Base-by-base conservation (phyloP, 345 rosid genomes). In the Pistacia vera region DNA sequence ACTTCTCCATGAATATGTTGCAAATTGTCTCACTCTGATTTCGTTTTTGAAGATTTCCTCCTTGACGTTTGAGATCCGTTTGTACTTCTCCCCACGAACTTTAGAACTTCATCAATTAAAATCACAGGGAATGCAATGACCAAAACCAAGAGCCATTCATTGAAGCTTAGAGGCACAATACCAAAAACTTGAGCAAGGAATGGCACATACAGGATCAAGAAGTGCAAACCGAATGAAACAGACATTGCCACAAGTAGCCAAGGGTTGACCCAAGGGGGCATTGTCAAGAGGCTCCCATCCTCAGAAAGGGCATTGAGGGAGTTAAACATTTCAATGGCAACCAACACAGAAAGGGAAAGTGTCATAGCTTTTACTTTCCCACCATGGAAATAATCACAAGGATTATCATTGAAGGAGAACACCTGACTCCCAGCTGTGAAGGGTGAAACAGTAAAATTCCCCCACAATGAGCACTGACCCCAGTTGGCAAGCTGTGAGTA, bases 181-280 rank as follows among this genome's bases (percentile, higher is more conserved):
- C 88, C 85, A 10, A 91, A 91, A 7, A 89, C 81, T 64, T 82
- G 87, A 25, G 95, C 91, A 1, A 91, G 87, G 86, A 91, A 83
- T 2, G 95, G 95, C 46, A 87, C 84, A 10, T 91, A 91, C 3
- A 91, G 86, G 79, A 91, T 89, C 83, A 91, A 70, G 72, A 85
- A 87, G 86, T 91, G 95, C 76, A 89, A 71, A 62, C 88, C 89
- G 14, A 91, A 91, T 4, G 95, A 91, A 22, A 91, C 62, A 0
- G 83, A 73, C 95, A 89, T 91, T 51, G 95, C 95, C 57, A 86
- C 36, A 11, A 91, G 85, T 74, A 91, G 93, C 85, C 85, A 89
- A 4, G 92, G 95, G 78, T 91, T 91, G 62, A 91, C 90, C 95
- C 95, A 91, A 18, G 95, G 95, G 13, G 91, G 95, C 95, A 91